Conservation (phyloP, 495 filamentous ascomycete species). For the Talaromyces wortmannii region DNA sequence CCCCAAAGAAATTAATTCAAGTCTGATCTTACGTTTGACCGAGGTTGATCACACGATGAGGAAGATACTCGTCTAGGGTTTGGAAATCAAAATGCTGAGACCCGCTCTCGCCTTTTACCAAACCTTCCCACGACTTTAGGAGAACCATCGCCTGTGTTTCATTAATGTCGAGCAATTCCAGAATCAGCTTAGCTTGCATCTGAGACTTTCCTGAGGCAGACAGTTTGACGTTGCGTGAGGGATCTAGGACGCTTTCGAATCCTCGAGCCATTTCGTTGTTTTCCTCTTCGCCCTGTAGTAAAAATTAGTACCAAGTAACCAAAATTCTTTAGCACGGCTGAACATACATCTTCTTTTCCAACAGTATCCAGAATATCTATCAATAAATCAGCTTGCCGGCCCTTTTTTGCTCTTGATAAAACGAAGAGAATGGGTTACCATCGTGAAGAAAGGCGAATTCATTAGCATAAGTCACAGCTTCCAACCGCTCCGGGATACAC, state of each 20-base stretch:
- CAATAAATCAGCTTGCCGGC: neutral
- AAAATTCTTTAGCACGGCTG: too few relatives aligned
- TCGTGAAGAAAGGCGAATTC: constrained; percentile 38
- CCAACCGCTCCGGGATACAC: constrained; percentile 31
- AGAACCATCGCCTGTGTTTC: neutral
- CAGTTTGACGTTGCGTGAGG: neutral
- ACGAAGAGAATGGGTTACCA: constrained; percentile 13
- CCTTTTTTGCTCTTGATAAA: too few relatives aligned
- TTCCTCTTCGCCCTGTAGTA: neutral
- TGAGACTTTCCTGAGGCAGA: neutral
- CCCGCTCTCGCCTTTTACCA: neutral
- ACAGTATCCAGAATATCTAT: neutral
- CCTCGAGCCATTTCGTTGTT: neutral
- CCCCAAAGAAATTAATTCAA: too few relatives aligned
- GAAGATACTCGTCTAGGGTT: neutral
- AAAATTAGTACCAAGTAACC: too few relatives aligned
- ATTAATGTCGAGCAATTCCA: neutral
- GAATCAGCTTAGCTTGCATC: neutral
- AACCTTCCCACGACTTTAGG: neutral
- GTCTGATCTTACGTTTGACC: neutral
- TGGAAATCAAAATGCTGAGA: neutral
- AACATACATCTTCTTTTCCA: neutral
- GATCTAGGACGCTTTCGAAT: neutral
- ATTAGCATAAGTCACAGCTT: constrained; percentile 32
- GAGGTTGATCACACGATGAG: neutral